These are phyloP conservation scores for Warburgia ugandensis DNA, from an alignment of 164 flowering plant species.

Conservation along the genomic window DNA sequence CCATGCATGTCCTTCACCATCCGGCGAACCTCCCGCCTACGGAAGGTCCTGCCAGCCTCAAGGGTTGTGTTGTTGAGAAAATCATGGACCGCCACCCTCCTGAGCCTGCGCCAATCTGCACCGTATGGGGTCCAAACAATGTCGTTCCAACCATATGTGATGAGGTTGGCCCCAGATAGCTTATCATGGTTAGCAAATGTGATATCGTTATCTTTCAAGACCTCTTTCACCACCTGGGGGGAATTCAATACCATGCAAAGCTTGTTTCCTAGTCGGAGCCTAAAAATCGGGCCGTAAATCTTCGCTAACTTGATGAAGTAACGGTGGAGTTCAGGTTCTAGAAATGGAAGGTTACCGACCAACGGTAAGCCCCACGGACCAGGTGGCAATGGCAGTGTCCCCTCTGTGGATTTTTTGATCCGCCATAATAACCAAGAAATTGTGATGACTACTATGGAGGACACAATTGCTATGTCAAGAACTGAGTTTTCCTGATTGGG, in stretches of 20 bases:
- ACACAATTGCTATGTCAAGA: too few relatives aligned
- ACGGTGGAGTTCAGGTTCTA: conserved; percentile 36
- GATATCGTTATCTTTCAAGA: conserved; percentile 38
- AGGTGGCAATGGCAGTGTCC: conserved; percentile 45
- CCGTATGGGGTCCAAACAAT: conserved; percentile 39
- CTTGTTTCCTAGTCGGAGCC: conserved; percentile 34
- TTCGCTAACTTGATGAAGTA: conserved; percentile 25
- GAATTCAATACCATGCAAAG: conserved; percentile 33
- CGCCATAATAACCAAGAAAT: too few relatives aligned
- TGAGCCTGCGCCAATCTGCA: conserved; percentile 34
- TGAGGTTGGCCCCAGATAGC: conserved; percentile 18
- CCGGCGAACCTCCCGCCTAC: conserved; percentile 27
- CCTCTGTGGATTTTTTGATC: too few relatives aligned
- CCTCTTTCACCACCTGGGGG: conserved; percentile 26
- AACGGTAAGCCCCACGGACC: conserved; percentile 48
- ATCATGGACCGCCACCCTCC: conserved; percentile 36
- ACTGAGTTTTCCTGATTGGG: too few relatives aligned
- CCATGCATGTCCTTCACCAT: conserved; percentile 15
- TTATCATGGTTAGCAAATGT: conserved; percentile 41
- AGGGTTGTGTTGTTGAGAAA: conserved; percentile 27
- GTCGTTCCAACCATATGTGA: conserved; percentile 32
- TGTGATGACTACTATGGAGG: too few relatives aligned
- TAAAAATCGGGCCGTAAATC: conserved; percentile 35
- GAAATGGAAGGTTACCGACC: conserved; percentile 40
- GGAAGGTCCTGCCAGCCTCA: conserved; percentile 26